A percentile compares a stretch with the other conserved stretches of the same genome.
Conservation (phyloP, 345 rosid species). For the Aquilaria malaccensis region DNA sequence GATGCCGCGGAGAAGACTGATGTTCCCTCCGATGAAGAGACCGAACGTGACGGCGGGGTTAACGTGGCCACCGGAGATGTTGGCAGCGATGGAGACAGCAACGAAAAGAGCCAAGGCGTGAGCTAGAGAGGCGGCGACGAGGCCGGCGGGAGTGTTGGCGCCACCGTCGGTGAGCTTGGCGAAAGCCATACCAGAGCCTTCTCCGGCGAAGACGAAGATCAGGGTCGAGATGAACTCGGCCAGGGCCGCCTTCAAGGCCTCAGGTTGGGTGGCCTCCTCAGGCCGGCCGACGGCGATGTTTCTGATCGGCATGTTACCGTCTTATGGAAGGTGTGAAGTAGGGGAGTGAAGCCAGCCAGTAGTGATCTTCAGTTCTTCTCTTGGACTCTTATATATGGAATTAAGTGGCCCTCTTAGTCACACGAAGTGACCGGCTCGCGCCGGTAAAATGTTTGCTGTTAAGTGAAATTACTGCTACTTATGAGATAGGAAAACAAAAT, state of each 20-base stretch:
- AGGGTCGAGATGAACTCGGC: conserved; percentile 86
- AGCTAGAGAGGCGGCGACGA: conserved; percentile 67
- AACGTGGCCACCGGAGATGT: conserved; percentile 93
- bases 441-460: no score
- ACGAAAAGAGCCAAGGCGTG: conserved; percentile 81
- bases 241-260: conserved; percentile 63
- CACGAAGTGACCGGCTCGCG: conserved; percentile 11
- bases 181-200: conserved; percentile 93
- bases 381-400: conserved; percentile 23
- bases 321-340: conserved; percentile 10
- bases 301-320: conserved; percentile 66
- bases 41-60: conserved; percentile 94
- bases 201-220: conserved; percentile 85
- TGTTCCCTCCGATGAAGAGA: conserved; percentile 79
- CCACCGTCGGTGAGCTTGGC: conserved; percentile 71
- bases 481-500: no score
- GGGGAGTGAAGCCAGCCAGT: not conserved
- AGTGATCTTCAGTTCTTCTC: conserved; percentile 14
- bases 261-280: conserved; percentile 58
- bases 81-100: conserved; percentile 69
- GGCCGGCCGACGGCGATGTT: conserved; percentile 76
- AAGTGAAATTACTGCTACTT: no score
- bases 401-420: not conserved
- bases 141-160: conserved; percentile 70
- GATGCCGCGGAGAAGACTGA: conserved; percentile 79